Evolutionary conservation across 495 filamentous ascomycete species (phyloP).

Genomic region (Penicillium dipodomyicola): DNA sequence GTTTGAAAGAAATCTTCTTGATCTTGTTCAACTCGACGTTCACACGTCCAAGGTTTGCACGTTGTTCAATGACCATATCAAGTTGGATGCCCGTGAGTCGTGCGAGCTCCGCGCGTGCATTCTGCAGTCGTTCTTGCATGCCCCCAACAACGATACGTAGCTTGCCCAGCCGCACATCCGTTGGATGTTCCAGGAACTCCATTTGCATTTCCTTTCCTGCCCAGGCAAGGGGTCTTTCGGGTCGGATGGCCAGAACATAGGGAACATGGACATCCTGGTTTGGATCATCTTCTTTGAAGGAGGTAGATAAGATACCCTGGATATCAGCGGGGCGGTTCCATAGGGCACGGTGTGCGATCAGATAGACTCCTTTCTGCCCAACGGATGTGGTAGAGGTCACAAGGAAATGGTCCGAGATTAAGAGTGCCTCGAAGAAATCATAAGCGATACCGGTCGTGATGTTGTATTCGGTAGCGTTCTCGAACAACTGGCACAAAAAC

Average conservation of each 20-base stretch:
- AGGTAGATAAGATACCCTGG: conserved; percentile 79
- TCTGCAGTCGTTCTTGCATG: conserved; percentile 71
- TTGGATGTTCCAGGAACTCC: conserved; percentile 69
- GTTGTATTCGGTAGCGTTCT: conserved; percentile 94
- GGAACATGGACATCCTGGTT: conserved; percentile 67
- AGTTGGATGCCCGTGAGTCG: conserved; percentile 76
- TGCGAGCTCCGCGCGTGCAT: conserved; percentile 72
- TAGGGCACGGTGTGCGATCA: conserved; percentile 81
- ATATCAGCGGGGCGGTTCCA: conserved; percentile 74
- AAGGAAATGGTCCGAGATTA: conserved; percentile 83
- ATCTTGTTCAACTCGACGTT: conserved; percentile 91
- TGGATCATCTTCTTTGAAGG: conserved; percentile 72
- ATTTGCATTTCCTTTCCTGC: conserved; percentile 71
- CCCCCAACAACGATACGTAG: conserved; percentile 89
- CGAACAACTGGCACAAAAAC: conserved; percentile 86
- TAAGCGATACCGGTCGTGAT: conserved; percentile 62
- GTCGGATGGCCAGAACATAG: conserved; percentile 81
- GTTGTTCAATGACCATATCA: conserved; percentile 83
- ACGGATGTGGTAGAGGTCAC: conserved; percentile 55
- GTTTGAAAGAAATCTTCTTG: conserved; percentile 90
- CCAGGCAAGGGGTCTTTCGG: conserved; percentile 78
- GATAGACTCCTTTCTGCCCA: conserved; percentile 68
- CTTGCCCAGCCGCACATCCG: conserved; percentile 83
- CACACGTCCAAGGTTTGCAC: conserved; percentile 89
- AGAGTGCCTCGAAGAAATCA: conserved; percentile 76